Conservation (phyloP, 306 rosid species). For the Carpinus viminea region DNA sequence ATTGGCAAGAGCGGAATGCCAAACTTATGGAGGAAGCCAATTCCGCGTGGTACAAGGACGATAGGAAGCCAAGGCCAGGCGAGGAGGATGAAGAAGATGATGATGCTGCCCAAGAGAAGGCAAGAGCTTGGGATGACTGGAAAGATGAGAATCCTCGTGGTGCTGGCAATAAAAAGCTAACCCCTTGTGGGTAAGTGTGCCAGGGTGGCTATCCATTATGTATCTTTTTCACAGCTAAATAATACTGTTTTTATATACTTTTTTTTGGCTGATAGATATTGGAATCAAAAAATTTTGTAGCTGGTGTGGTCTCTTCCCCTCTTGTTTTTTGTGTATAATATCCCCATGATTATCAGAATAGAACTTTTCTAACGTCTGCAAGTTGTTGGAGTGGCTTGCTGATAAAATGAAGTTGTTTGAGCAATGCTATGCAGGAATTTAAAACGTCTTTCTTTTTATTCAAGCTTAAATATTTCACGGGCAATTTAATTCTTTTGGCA, state of each 20-base stretch:
- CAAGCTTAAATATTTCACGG: no score
- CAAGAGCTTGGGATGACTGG: conserved; percentile 98
- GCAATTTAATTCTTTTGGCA: no score
- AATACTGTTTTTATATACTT: not conserved
- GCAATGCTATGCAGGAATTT: no score
- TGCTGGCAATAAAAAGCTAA: conserved; percentile 91
- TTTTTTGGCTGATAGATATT: not conserved
- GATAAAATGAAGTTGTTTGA: no score
- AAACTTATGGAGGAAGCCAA: conserved; percentile 82
- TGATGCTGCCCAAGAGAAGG: conserved; percentile 84
- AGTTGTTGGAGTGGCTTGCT: not conserved
- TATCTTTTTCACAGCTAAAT: not conserved
- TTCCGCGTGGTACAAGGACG: conserved; percentile 83
- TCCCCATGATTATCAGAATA: not conserved
- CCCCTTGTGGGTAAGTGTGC: conserved; percentile 75
- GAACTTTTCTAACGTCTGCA: not conserved
- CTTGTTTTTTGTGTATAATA: not conserved
- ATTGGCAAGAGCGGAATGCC: conserved; percentile 86
- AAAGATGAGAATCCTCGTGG: conserved; percentile 97
- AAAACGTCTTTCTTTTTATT: no score
- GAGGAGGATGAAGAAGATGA: conserved; percentile 74
- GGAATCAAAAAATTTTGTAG: not conserved
- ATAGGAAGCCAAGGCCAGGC: conserved; percentile 48
- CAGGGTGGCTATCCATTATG: not conserved
- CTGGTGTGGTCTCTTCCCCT: not conserved